phyloP scores from a whole-genome alignment of 169 alveolate genomes.

The Plasmodium reichenowi region DNA sequence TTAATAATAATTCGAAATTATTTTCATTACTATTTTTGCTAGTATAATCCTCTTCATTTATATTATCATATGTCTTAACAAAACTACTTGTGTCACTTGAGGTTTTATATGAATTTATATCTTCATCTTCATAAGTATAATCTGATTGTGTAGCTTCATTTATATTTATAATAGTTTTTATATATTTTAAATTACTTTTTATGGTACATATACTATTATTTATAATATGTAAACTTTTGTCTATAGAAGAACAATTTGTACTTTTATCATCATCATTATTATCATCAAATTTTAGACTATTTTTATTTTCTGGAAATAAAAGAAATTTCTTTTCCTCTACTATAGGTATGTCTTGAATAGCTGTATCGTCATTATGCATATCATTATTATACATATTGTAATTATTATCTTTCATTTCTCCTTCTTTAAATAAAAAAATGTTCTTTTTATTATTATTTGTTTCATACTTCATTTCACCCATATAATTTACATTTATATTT shows the following conservation, averaged over 20 bases:
- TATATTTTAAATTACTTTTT: slow-evolving; percentile 18
- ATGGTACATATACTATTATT: slow-evolving; percentile 22
- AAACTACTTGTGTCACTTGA: slow-evolving; percentile 13
- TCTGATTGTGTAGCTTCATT: slow-evolving; percentile 5
- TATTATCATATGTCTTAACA: slow-evolving; percentile 8
- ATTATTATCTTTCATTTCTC: neutral
- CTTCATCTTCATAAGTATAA: neutral
- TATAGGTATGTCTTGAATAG: neutral
- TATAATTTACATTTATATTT: too few species aligned
- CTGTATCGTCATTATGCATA: neutral
- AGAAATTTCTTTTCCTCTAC: too few species aligned
- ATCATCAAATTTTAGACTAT: neutral
- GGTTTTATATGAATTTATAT: neutral
- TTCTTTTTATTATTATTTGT: neutral
- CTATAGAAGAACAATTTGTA: slow-evolving; percentile 2
- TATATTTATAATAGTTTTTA: slow-evolving; percentile 15
- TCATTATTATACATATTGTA: neutral
- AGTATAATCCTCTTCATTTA: neutral
- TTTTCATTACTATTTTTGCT: slow-evolving; percentile 16
- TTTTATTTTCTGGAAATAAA: neutral
- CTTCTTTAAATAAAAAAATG: too few species aligned
- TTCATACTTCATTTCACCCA: neutral
- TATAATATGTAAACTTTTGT: slow-evolving; percentile 32
- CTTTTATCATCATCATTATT: neutral
- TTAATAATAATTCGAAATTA: slow-evolving; percentile 1